Conservation (phyloP, 371 early-diverging fungal species). For the Apophysomyces trapeziformis region DNA sequence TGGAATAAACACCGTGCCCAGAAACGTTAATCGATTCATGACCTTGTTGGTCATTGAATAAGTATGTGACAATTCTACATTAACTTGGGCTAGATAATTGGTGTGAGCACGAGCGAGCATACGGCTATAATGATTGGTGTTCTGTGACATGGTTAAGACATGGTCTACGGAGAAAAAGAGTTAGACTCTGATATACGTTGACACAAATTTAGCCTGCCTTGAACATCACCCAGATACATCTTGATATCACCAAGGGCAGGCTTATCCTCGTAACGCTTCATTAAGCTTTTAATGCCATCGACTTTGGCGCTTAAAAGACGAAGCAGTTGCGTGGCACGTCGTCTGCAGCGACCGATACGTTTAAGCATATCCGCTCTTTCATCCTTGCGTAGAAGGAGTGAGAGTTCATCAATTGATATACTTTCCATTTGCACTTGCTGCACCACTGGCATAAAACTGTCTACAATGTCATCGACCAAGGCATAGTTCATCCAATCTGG, state of each 20-base stretch:
- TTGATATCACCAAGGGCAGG: constrained; percentile 55
- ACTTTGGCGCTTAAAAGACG: constrained; percentile 77
- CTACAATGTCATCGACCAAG: constrained; percentile 82
- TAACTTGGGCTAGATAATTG: constrained; percentile 84
- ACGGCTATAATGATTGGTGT: constrained; percentile 75
- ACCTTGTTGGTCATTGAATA: constrained; percentile 81
- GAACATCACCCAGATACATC: constrained; percentile 90
- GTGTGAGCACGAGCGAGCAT: constrained; percentile 80
- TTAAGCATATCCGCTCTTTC: constrained; percentile 89
- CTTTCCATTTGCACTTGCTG: constrained; percentile 82
- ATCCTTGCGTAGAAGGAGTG: constrained; percentile 67
- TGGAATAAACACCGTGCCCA: constrained; percentile 83
- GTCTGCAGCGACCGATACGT: constrained; percentile 82
- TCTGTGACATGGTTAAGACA: constrained; percentile 78
- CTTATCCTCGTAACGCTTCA: constrained; percentile 72
- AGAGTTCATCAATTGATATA: constrained; percentile 86
- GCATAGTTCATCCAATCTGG: constrained; percentile 86
- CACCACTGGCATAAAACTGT: constrained; percentile 77
- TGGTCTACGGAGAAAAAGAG: constrained; percentile 59
- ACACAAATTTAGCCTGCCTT: constrained; percentile 48
- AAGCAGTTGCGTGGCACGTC: constrained; percentile 73
- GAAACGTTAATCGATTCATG: constrained; percentile 80
- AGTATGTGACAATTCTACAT: constrained; percentile 78
- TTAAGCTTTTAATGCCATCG: constrained; percentile 80
- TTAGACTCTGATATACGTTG: background rate